Evolutionary conservation across 2,329 filamentous ascomycete genomes (phyloP).

Genomic region (Fusarium robinianum): DNA sequence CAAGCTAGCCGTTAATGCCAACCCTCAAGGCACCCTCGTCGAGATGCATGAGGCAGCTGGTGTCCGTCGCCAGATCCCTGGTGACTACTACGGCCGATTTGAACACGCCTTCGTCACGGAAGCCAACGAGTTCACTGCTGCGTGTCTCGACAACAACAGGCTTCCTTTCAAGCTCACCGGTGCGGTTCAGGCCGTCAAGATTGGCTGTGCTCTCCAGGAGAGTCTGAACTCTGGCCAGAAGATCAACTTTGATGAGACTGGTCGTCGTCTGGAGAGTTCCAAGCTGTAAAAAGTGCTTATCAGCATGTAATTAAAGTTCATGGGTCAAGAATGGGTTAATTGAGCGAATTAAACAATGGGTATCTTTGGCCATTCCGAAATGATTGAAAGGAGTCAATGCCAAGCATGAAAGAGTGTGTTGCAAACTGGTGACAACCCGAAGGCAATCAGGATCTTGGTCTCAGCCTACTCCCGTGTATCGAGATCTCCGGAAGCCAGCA

Average conservation of each 20-base stretch:
- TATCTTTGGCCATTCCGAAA: too few relatives aligned
- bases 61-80: slow-evolving; percentile 62
- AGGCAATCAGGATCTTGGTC: too few relatives aligned
- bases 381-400: too few relatives aligned
- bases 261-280: slow-evolving; percentile 30
- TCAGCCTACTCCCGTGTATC: too few relatives aligned
- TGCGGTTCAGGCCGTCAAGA: slow-evolving; percentile 63
- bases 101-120: slow-evolving; percentile 66
- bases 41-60: slow-evolving; percentile 56
- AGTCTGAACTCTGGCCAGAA: slow-evolving; percentile 58
- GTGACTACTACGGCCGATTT: slow-evolving; percentile 67
- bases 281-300: slow-evolving; percentile 29
- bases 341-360: too few relatives aligned
- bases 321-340: too few relatives aligned
- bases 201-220: slow-evolving; percentile 65
- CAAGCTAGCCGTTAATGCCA: slow-evolving; percentile 64
- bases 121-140: slow-evolving; percentile 65
- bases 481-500: too few relatives aligned
- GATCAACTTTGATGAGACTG: slow-evolving; percentile 61
- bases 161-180: slow-evolving; percentile 62
- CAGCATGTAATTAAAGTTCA: too few relatives aligned
- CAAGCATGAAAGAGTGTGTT: too few relatives aligned
- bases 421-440: too few relatives aligned
- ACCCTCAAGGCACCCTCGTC: slow-evolving; percentile 59
- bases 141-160: slow-evolving; percentile 59